Evolutionary conservation across 2,329 filamentous ascomycete genomes (phyloP).

Genomic region (Fusarium tricinctum): DNA sequence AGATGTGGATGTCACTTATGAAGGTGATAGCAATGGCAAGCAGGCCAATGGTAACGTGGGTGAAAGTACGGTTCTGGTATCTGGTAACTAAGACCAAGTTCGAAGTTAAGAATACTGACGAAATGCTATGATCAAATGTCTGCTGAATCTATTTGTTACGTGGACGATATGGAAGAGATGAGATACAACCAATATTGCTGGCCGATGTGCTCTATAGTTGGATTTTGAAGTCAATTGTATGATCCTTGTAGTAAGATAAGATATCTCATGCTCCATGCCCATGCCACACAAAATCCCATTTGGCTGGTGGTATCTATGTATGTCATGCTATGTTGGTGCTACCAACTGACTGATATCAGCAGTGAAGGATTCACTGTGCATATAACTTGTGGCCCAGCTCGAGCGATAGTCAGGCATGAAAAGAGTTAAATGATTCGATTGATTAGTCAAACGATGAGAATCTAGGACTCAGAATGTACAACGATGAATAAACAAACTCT

Average conservation of each 20-base stretch:
- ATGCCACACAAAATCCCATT: slow-evolving; percentile 17
- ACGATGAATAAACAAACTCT: slow-evolving; percentile 17
- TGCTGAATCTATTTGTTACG: background rate
- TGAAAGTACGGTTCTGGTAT: slow-evolving; percentile 58
- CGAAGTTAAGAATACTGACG: background rate
- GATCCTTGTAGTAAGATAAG: too few relatives aligned
- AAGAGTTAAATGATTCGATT: slow-evolving; percentile 26
- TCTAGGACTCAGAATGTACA: slow-evolving; percentile 21
- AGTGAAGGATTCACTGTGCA: slow-evolving; percentile 17
- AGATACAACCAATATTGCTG: too few relatives aligned
- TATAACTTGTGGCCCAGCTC: slow-evolving; percentile 13
- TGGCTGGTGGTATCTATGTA: slow-evolving; percentile 11
- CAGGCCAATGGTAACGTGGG: slow-evolving; percentile 47
- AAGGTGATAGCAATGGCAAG: slow-evolving; percentile 32
- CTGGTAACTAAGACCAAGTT: slow-evolving; percentile 36
- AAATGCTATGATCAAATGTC: background rate
- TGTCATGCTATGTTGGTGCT: slow-evolving; percentile 15
- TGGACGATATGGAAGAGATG: too few relatives aligned
- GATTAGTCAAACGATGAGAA: slow-evolving; percentile 11
- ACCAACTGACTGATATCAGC: slow-evolving; percentile 24
- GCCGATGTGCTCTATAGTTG: too few relatives aligned
- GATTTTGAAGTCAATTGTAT: too few relatives aligned
- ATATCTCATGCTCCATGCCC: background rate
- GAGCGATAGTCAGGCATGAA: slow-evolving; percentile 28
- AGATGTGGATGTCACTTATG: slow-evolving; percentile 59